Base-by-base conservation (phyloP, 176 grass and related monocot species). In the Triticum monococcum region DNA sequence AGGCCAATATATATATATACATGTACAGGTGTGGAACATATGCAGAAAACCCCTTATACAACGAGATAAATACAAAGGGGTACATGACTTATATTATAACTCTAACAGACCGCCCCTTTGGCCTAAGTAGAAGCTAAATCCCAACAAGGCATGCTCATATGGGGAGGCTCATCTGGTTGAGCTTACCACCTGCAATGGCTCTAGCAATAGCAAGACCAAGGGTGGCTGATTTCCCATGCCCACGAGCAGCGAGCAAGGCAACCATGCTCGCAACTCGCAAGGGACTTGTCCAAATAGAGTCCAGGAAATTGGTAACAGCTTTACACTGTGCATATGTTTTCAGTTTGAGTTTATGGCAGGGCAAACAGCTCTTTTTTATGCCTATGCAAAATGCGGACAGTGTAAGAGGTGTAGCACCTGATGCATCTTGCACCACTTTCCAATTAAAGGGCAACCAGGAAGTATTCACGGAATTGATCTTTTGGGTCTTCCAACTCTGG, bases 121-220 rank as follows among this genome's bases (percentile, higher is more conserved):
- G 70, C 70, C 38, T 73, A 3, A 14, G 70, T 45, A 73, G 70
- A 73, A 45, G 70, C 69, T 72, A 18, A 72, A 72, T 40, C 69
- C 12, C 69, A 23, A 73, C 70, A 73, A 43, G 70, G 38, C 22
- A 45, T 25, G 41, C 69, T 45, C 38, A 23, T 73, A 14, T 48
- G 45, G 45, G 45, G 45, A 46, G 3, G 45, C 45, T 14, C 45
- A 48, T 46, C 45, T 48, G 45, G 46, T 82, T 83, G 61, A 76
- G 69, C 43, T 86, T 67, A 98, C 96, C 96, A 77, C 92, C 91
- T 91, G 96, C 93, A 66, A 98, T 75, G 33, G 96, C 96, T 73
- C 96, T 93, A 78, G 96, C 96, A 86, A 98, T 88, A 72, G 96
- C 88, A 88, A 98, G 96, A 87, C 96, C 93, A 62, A 98, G 79